Evolutionary conservation across 768 basidiomycete genomes (phyloP).

Genomic region (Scleroderma bovista): DNA sequence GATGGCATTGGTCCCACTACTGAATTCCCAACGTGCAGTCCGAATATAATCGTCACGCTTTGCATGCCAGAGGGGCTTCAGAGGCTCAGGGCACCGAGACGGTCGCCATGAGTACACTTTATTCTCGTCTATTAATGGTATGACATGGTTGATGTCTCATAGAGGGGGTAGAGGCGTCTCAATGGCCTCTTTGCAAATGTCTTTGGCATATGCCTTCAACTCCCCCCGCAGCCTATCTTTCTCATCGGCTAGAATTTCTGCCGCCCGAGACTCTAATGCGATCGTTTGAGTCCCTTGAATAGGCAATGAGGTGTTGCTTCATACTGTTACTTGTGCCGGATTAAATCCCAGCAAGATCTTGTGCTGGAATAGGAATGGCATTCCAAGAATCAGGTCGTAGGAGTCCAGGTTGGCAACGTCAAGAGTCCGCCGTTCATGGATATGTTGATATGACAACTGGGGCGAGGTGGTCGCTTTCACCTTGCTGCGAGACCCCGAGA

Average conservation of each 20-base stretch:
- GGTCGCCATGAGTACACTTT: constrained; percentile 31
- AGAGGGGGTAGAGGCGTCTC: constrained; percentile 29
- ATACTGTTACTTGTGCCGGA: constrained; percentile 11
- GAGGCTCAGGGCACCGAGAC: constrained; percentile 31
- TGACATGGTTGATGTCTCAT: constrained; percentile 32
- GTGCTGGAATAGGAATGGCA: constrained; percentile 34
- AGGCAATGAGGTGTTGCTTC: constrained; percentile 7
- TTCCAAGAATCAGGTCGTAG: constrained; percentile 37
- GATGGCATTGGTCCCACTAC: constrained; percentile 19
- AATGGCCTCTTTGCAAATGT: constrained; percentile 19
- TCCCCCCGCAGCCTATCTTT: constrained; percentile 8
- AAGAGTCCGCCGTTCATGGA: constrained; percentile 22
- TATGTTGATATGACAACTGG: constrained; percentile 13
- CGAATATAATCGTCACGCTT: constrained; percentile 27
- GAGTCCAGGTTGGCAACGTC: constrained; percentile 33
- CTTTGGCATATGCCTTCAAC: constrained; percentile 18
- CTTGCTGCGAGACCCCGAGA: constrained; percentile 23
- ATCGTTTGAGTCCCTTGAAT: constrained; percentile 10
- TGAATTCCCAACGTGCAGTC: constrained; percentile 27
- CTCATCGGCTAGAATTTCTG: background rate
- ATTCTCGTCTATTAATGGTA: constrained; percentile 28
- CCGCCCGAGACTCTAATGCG: background rate
- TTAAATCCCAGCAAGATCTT: constrained; percentile 25
- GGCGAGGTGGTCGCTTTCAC: constrained; percentile 13
- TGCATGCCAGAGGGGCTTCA: constrained; percentile 17